Base-by-base conservation (phyloP, 495 filamentous ascomycete genomes). In the Bathelium albidoporum region DNA sequence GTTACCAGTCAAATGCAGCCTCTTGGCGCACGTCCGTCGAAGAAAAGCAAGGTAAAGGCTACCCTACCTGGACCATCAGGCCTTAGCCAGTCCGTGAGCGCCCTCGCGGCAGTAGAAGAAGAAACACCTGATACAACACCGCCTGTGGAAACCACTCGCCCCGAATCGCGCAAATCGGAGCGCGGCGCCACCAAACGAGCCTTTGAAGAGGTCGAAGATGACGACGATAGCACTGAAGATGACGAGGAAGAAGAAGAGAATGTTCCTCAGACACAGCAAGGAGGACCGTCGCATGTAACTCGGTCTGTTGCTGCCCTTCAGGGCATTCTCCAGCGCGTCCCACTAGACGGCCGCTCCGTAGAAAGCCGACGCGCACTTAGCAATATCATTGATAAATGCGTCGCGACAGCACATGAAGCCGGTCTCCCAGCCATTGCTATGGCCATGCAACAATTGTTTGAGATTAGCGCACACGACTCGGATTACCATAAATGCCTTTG, bases 1-100 rank as follows among this genome's bases (percentile, higher is more conserved):
- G 85, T 89, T 4, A 73, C 88, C 12, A 84, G 84, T 72, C 81
- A 82, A 66, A 90, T 91, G 87, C 81, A 80, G 44, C 82, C 88
- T 31, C 74, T 91, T 3, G 88, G 88, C 41, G 80, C 80, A 29
- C 73, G 81, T 58, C 88, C 88, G 9, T 61, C 71, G 22, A 79
- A 78, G 63, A 68, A 76, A 67, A 64, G 67, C 16, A 72, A 73
- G 60, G 59, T 74, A 18, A 78, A 77, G 65, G 39, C 65, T 58
- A 74, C 10, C 44, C 44, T 41, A 10, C 10, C 16, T 0, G 14
- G 5, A 49, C 12, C 16, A 20, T 49, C 44, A 20, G 22, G 18
- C 44, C 10, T 49, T 49, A 20, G n/a, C n/a, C 10, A 49, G 44
- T 5, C 5, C n/a, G n/a, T 49, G 11, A 20, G 22, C 11, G 16